Evolutionary conservation across 2,329 filamentous ascomycete genomes (phyloP).

Genomic region (Stenocarpella maydis): DNA sequence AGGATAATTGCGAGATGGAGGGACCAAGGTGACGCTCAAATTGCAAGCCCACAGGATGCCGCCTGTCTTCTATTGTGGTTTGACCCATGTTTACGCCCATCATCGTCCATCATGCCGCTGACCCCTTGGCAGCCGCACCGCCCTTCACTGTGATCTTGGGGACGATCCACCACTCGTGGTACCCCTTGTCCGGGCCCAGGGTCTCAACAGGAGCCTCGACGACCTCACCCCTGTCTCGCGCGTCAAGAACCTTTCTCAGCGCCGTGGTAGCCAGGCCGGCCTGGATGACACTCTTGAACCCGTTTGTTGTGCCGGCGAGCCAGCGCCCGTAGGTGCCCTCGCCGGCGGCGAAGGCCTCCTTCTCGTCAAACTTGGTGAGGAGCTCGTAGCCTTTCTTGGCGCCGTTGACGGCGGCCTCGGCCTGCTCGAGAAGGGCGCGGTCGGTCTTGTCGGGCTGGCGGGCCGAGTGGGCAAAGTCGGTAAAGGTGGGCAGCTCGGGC

Average conservation of each 20-base stretch:
- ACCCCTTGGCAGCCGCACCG: slow-evolving; percentile 31
- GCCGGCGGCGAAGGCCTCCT: slow-evolving; percentile 58
- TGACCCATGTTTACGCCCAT: not conserved
- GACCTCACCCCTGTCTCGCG: slow-evolving; percentile 39
- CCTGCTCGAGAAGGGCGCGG: slow-evolving; percentile 52
- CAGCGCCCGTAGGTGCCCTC: slow-evolving; percentile 68
- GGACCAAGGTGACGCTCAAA: not conserved
- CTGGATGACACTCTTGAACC: slow-evolving; percentile 75
- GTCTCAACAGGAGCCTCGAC: slow-evolving; percentile 59
- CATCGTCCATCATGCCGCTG: slow-evolving; percentile 5
- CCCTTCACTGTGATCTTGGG: slow-evolving; percentile 52
- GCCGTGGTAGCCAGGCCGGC: slow-evolving; percentile 70
- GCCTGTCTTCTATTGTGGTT: not conserved
- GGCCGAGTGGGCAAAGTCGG: slow-evolving; percentile 62
- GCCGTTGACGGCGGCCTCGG: slow-evolving; percentile 55
- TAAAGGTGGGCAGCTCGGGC: slow-evolving; percentile 71
- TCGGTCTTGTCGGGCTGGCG: slow-evolving; percentile 50
- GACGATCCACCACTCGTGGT: slow-evolving; percentile 73
- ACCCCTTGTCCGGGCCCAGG: slow-evolving; percentile 60
- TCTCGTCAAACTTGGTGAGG: slow-evolving; percentile 58
- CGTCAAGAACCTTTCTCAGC: slow-evolving; percentile 64
- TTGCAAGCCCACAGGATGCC: not conserved
- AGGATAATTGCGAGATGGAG: not conserved
- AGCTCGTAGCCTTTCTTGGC: slow-evolving; percentile 66
- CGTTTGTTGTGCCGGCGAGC: slow-evolving; percentile 65